Percentiles rank a stretch among this genome's conserved stretches.
These are phyloP conservation scores for Fusarium miscanthi DNA, from an alignment of 2,329 filamentous ascomycete species.

Conservation along the genomic window DNA sequence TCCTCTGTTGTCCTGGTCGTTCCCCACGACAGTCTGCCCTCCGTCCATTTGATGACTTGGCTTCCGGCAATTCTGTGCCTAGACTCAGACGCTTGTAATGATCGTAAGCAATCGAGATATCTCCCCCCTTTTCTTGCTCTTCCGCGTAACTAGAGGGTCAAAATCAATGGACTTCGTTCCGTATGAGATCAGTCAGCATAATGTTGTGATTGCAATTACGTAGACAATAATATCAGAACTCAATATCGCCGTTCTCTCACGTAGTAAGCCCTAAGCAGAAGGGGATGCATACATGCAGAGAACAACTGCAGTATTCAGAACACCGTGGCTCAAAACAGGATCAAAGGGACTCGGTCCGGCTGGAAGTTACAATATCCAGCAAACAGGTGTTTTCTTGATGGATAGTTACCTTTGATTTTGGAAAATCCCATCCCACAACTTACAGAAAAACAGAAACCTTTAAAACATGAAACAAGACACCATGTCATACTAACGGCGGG, in stretches of 20 bases:
- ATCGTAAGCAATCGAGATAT: background rate
- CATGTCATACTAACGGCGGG: background rate
- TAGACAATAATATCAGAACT: background rate
- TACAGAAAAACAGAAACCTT: background rate
- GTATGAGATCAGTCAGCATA: background rate
- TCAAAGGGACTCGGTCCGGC: background rate
- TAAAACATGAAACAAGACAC: background rate
- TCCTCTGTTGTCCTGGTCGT: background rate
- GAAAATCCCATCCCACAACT: background rate
- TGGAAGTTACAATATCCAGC: background rate
- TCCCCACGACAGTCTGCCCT: background rate
- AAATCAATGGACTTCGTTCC: background rate
- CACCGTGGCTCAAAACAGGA: background rate
- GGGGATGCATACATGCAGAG: background rate
- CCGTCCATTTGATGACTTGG: slow-evolving; percentile 15
- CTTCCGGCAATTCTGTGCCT: slow-evolving; percentile 27
- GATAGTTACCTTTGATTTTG: background rate
- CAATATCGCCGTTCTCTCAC: background rate
- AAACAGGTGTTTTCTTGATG: background rate
- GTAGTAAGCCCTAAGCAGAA: background rate
- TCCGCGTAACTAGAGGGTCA: background rate
- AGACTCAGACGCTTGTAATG: slow-evolving; percentile 4
- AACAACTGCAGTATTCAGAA: background rate
- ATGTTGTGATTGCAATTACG: background rate
- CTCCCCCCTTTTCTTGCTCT: background rate